Base-by-base conservation (phyloP, 306 rosid genomes). In the Herpetospermum pedunculosum region DNA sequence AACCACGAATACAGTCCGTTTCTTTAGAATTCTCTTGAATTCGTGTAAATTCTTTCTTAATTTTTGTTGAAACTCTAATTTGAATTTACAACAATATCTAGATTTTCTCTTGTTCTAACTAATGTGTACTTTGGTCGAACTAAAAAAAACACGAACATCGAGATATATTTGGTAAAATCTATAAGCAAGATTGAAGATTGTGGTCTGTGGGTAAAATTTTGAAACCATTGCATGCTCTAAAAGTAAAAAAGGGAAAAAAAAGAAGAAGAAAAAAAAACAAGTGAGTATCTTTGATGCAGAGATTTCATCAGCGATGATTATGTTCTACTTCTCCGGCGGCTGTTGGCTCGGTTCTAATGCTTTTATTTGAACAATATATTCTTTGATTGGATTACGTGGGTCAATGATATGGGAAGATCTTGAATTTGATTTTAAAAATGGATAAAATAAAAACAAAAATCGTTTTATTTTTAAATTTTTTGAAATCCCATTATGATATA, bases 191-290 rank as follows among this genome's bases (percentile, higher is more conserved):
- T n/a, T n/a, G n/a, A 19, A 52, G 62, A 54, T 54, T 26, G 62
- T 54, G 62, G 62, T 11, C 32, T 54, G 15, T 54, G 62, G 34
- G 18, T 54, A 25, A 54, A 23, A 54, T 54, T 54, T 26, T 34
- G 1, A 54, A 54, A 54, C 62, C 64, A 19, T 68, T 43, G 73
- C 73, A 68, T 43, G 73, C 73, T 29, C 25, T 25, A 68, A 68
- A 68, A 68, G 73, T 16, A 19, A 18, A 25, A 40, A 37, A 4
- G 25, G 5, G 8, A 3, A 34, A 1, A 9, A 63, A 35, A 18
- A n/a, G n/a, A 8, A 8, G 3, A 9, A 54, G 1, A 0, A 10
- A 1, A 34, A 34, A 32, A 18, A 16, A 30, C 19, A 60, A 59
- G 4, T 10, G 18, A 35, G 8, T 37, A 19, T 54, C 62, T n/a